These are phyloP conservation scores for Haplographium delicatum DNA, from an alignment of 495 filamentous ascomycete genomes.

Conservation along the genomic window DNA sequence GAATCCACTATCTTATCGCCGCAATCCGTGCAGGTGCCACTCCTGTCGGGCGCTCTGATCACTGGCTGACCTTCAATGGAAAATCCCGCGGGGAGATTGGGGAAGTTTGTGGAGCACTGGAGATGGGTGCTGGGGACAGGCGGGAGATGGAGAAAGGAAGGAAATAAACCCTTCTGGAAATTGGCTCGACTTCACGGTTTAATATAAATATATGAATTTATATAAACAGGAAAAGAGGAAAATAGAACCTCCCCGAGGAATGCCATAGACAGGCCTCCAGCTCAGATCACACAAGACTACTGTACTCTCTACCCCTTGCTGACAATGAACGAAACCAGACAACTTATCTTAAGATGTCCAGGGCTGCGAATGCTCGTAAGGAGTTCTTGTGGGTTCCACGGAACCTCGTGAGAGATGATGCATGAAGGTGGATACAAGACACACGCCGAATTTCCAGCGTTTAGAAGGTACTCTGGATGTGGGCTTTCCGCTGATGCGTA, in stretches of 20 bases:
- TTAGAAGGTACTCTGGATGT: conserved; percentile 5
- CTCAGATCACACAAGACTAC: too few relatives aligned
- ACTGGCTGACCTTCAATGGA: background rate
- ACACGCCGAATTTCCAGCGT: conserved; percentile 2
- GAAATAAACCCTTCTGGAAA: too few relatives aligned
- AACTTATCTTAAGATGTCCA: too few relatives aligned
- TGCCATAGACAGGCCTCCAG: too few relatives aligned
- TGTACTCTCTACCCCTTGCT: too few relatives aligned
- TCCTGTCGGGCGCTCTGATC: background rate
- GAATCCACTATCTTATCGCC: conserved; percentile 11
- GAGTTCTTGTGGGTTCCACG: too few relatives aligned
- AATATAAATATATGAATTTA: too few relatives aligned
- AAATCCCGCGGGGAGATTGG: conserved; percentile 6
- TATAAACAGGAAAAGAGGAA: too few relatives aligned
- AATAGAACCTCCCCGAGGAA: too few relatives aligned
- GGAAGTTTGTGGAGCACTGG: background rate
- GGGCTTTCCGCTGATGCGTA: conserved; percentile 16
- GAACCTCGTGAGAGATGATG: background rate
- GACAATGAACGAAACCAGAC: too few relatives aligned
- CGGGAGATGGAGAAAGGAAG: background rate
- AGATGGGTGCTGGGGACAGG: background rate
- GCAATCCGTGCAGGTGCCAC: background rate
- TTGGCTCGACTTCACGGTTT: too few relatives aligned
- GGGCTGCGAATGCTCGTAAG: too few relatives aligned
- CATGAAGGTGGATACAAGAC: conserved; percentile 1